Evolutionary conservation across 2,329 filamentous ascomycete species (phyloP).

Genomic region (Colletotrichum sp.): DNA sequence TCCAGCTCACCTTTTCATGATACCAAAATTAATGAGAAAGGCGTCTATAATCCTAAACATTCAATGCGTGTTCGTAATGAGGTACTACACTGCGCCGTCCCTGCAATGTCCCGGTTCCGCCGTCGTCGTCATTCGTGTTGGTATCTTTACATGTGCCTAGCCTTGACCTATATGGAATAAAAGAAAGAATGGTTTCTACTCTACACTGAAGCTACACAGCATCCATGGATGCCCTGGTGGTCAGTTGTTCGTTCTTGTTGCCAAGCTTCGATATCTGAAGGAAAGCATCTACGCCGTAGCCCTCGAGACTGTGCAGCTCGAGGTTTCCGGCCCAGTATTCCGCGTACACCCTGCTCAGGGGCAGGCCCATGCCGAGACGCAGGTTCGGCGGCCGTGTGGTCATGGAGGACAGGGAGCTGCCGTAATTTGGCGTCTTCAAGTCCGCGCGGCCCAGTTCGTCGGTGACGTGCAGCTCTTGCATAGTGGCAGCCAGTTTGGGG

Average conservation of each 20-base stretch:
- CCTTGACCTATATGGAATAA: background rate
- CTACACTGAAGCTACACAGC: conserved; percentile 76
- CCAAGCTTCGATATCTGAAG: conserved; percentile 94
- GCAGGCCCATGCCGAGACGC: conserved; percentile 88
- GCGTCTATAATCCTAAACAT: conserved; percentile 16
- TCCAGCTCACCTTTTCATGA: conserved; percentile 49
- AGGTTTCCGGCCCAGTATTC: conserved; percentile 97
- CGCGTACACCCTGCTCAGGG: conserved; percentile 91
- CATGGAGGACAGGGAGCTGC: conserved; percentile 77
- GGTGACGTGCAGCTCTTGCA: conserved; percentile 77
- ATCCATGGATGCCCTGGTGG: conserved; percentile 77
- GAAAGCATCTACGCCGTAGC: conserved; percentile 95
- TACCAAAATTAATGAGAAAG: conserved; percentile 48
- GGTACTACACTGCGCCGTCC: background rate
- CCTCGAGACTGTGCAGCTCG: conserved; percentile 89
- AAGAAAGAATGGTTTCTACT: background rate
- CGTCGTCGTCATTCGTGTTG: background rate
- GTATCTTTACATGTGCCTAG: conserved; percentile 19
- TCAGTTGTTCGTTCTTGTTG: conserved; percentile 97
- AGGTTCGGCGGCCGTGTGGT: conserved; percentile 85
- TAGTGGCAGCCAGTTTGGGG: conserved; percentile 88
- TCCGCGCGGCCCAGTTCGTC: conserved; percentile 44
- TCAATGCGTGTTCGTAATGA: conserved; percentile 7
- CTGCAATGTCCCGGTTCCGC: background rate
- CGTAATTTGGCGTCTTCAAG: conserved; percentile 44